Base-by-base conservation (phyloP, 2,329 filamentous ascomycete species). In the Aspergillus brunneoviolaceus region DNA sequence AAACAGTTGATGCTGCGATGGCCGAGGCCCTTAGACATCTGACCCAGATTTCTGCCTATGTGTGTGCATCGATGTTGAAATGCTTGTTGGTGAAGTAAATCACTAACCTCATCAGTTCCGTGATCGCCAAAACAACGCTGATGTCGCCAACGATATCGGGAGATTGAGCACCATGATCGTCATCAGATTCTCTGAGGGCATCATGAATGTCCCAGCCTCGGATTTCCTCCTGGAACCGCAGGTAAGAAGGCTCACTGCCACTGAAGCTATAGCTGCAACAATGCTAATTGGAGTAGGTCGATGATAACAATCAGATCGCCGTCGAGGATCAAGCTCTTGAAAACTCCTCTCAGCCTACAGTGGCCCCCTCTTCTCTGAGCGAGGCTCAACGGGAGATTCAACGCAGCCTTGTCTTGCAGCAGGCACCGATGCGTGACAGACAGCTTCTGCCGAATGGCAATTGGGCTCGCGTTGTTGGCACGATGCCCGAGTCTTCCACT, bases 61-160 rank as follows among this genome's bases (percentile, higher is more conserved):
- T 74, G 63, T 63, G 70, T 59, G 9, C 31, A 35, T 29, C n/a
- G 19, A 27, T 35, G 2, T 23, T 25, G n/a, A 27, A 16, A 12
- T 25, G n/a, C 57, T 61, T 39, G 66, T 49, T 29, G 16, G 14
- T 16, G 7, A 23, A 58, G 14, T n/a, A 7, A 45, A 35, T 35
- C 39, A 52, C 53, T 55, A 47, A 55, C 27, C 3, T 19, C 5
- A 10, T 47, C 52, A 76, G 74, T 67, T 77, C 55, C 70, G 71
- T 42, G 60, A 62, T 19, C 39, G 49, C 64, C 72, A 58, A 65
- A 68, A 27, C 68, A 70, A 63, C 65, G 69, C 50, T 63, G 39
- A 70, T 19, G 65, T 70, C 51, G 73, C 74, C 31, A 76, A 77
- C 61, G 67, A 70, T 31, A 70, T 77, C 51, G 73, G 72, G 49